These are phyloP conservation scores for Prunus campanulata DNA, from an alignment of 306 rosid species.

Conservation along the genomic window DNA sequence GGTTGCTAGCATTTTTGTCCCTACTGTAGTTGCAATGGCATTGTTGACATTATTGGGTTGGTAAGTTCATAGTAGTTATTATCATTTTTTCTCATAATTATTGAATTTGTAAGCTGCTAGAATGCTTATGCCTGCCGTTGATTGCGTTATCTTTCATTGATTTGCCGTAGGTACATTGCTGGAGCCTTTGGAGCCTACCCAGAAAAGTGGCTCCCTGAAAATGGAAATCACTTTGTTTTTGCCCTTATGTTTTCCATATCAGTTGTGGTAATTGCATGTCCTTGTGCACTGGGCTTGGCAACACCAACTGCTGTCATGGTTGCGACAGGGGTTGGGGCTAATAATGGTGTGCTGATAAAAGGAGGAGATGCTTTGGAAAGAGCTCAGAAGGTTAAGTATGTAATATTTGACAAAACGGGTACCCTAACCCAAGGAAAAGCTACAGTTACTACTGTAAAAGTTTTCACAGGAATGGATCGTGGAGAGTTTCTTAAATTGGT, in stretches of 20 bases:
- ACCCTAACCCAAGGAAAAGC: constrained; percentile 97
- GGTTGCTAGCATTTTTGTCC: constrained; percentile 98
- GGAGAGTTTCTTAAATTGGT: constrained; percentile 93
- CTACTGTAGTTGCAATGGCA: constrained; percentile 74
- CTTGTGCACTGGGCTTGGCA: constrained; percentile 99
- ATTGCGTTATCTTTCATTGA: constrained; percentile 7
- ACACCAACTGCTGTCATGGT: constrained; percentile 99
- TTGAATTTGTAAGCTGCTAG: constrained; percentile 15
- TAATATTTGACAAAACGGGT: constrained; percentile 96
- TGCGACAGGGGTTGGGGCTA: constrained; percentile 99
- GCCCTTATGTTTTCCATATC: constrained; percentile 98
- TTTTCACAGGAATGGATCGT: constrained; percentile 77
- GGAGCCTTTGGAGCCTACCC: constrained; percentile 87
- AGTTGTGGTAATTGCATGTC: constrained; percentile 97
- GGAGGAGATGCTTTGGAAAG: constrained; percentile 98
- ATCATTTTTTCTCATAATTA: background rate
- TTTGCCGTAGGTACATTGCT: constrained; percentile 62
- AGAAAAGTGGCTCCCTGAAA: constrained; percentile 76
- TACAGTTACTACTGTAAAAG: constrained; percentile 70
- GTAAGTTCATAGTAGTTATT: constrained; percentile 45
- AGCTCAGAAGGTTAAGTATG: constrained; percentile 86
- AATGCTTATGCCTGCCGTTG: constrained; percentile 16
- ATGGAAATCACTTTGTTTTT: constrained; percentile 90
- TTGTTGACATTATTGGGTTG: constrained; percentile 70
- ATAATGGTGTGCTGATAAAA: constrained; percentile 90